Conservation (phyloP, 2,329 filamentous ascomycete genomes). For the Epichloe festucae region DNA sequence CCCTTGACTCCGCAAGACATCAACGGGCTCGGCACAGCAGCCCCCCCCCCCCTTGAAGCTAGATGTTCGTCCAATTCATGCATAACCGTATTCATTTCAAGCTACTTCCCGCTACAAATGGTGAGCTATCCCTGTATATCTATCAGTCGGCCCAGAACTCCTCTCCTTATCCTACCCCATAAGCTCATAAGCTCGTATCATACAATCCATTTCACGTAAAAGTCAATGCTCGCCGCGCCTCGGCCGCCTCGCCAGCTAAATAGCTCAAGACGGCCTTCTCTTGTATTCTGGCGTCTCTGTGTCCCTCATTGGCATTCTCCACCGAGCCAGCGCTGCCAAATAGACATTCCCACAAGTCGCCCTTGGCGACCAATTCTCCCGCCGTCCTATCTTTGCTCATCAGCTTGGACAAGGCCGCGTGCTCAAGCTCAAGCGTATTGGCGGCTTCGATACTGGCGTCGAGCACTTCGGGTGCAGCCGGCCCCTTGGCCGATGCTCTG, state of each 20-base stretch:
- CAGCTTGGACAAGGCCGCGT: slow-evolving; percentile 55
- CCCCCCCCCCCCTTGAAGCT: too few relatives aligned
- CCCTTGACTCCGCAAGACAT: too few relatives aligned
- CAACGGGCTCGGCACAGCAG: too few relatives aligned
- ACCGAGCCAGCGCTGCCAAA: slow-evolving; percentile 47
- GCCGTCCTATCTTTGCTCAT: slow-evolving; percentile 57
- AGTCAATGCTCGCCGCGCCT: not conserved
- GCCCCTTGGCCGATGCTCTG: slow-evolving; percentile 26
- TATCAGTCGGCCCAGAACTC: not conserved
- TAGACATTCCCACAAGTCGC: slow-evolving; percentile 79
- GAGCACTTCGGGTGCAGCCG: slow-evolving; percentile 30
- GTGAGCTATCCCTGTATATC: not conserved
- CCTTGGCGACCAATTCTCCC: slow-evolving; percentile 66
- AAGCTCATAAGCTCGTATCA: not conserved
- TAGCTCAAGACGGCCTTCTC: slow-evolving; percentile 27
- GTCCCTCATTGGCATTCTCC: slow-evolving; percentile 9
- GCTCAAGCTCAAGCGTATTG: slow-evolving; percentile 72
- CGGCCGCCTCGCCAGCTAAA: slow-evolving; percentile 32
- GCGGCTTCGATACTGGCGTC: slow-evolving; percentile 62
- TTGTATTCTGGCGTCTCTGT: slow-evolving; percentile 15
- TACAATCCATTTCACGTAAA: not conserved
- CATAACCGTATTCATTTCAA: too few relatives aligned
- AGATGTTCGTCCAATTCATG: too few relatives aligned
- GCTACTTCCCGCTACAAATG: too few relatives aligned
- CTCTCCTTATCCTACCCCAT: too few relatives aligned